Percentiles rank a stretch among this genome's conserved stretches.
phyloP scores from a whole-genome alignment of 306 rosid genomes.

The Crotalaria pallida region DNA sequence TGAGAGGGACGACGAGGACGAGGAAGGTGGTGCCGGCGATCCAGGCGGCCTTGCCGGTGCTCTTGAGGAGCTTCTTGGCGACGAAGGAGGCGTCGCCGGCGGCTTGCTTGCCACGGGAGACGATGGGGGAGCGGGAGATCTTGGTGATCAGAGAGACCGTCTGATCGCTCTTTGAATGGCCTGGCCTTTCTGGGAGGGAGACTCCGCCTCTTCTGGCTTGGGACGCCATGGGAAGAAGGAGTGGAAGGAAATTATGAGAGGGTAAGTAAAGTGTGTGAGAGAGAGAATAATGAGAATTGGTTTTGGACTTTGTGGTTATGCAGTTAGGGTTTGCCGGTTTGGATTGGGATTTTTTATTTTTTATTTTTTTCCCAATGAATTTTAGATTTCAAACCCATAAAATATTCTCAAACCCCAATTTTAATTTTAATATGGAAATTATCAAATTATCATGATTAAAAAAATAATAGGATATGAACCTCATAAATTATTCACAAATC shows the following conservation, averaged over 20 bases:
- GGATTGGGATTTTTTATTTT: too few species aligned
- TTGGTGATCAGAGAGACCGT: conserved; percentile 27
- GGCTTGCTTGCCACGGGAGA: conserved; percentile 51
- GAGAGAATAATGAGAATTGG: not conserved
- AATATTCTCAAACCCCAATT: too few species aligned
- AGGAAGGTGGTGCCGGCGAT: conserved; percentile 85
- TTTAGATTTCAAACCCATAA: too few species aligned
- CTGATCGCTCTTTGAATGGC: conserved; percentile 25
- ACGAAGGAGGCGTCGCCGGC: conserved; percentile 61
- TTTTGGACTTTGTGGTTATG: too few species aligned
- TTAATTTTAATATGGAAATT: too few species aligned
- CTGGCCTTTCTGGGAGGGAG: conserved; percentile 72
- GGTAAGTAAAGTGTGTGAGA: not conserved
- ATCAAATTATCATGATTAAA: too few species aligned
- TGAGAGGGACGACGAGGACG: conserved; percentile 72
- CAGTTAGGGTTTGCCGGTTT: too few species aligned
- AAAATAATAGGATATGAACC: too few species aligned
- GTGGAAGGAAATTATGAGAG: not conserved
- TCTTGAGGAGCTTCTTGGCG: conserved; percentile 59
- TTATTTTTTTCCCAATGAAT: too few species aligned
- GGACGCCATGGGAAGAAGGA: conserved; percentile 48
- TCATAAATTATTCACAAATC: too few species aligned
- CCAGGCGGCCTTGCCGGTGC: conserved; percentile 98
- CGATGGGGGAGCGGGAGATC: conserved; percentile 51
- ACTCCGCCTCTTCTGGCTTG: conserved; percentile 68